phyloP scores from a whole-genome alignment of 164 flowering plant species.

The Stephania yunnanensis region DNA sequence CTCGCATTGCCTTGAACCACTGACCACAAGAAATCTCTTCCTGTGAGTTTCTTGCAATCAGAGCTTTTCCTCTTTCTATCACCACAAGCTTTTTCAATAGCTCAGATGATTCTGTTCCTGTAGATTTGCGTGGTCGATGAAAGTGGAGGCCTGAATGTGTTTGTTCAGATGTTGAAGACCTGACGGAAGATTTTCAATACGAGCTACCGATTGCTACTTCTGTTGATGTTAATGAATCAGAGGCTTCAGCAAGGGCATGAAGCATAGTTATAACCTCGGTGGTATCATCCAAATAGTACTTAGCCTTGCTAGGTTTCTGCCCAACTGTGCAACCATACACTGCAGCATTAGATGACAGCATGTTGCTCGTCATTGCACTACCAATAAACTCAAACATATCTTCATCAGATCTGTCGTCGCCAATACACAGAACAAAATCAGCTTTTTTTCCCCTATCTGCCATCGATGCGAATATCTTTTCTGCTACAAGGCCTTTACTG shows the following conservation, averaged over 20 bases:
- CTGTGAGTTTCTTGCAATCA: constrained; percentile 12
- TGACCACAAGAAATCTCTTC: constrained; percentile 4
- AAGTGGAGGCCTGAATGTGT: constrained; percentile 7
- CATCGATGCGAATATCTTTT: constrained; percentile 49
- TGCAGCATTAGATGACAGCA: constrained; percentile 27
- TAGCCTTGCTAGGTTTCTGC: constrained; percentile 62
- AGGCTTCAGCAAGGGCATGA: constrained; percentile 37
- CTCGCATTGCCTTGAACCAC: not conserved
- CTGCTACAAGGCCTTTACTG: constrained; percentile 55
- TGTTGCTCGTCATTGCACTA: constrained; percentile 20
- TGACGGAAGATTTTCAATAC: constrained; percentile 12
- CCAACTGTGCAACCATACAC: constrained; percentile 56
- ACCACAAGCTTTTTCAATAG: not conserved
- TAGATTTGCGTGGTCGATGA: not conserved
- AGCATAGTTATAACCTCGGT: constrained; percentile 42
- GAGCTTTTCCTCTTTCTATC: not conserved
- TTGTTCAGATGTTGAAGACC: not conserved
- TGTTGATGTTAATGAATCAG: constrained; percentile 26
- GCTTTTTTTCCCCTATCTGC: constrained; percentile 36
- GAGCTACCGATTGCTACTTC: constrained; percentile 9
- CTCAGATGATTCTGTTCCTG: not conserved
- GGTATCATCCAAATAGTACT: constrained; percentile 53
- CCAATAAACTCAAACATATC: constrained; percentile 57
- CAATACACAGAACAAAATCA: constrained; percentile 56
- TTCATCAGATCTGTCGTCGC: constrained; percentile 62